These are phyloP conservation scores for Brassica rapa DNA, from an alignment of 345 rosid genomes.

Conservation along the genomic window DNA sequence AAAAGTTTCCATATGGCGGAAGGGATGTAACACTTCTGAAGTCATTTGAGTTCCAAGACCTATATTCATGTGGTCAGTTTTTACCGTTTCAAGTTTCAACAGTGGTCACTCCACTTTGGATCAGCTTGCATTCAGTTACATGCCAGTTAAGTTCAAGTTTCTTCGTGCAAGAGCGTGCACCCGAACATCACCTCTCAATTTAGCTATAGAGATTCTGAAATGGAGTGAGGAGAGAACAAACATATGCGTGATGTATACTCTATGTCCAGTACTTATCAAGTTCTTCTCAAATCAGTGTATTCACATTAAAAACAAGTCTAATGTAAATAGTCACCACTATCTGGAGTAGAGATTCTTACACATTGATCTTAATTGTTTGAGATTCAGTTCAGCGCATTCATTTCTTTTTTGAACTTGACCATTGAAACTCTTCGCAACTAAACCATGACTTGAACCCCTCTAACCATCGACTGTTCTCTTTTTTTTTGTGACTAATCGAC, in stretches of 20 bases:
- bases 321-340: too few relatives aligned
- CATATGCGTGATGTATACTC: neutral
- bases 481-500: too few relatives aligned
- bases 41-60: neutral
- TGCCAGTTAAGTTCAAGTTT: neutral
- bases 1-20: neutral
- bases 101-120: neutral
- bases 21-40: neutral
- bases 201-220: neutral
- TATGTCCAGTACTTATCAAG: too few relatives aligned
- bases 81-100: neutral
- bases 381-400: too few relatives aligned
- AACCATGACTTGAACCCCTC: too few relatives aligned
- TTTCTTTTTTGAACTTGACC: too few relatives aligned
- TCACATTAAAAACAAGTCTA: too few relatives aligned
- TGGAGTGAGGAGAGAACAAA: neutral
- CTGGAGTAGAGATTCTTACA: too few relatives aligned
- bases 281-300: too few relatives aligned
- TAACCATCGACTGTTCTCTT: too few relatives aligned
- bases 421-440: too few relatives aligned
- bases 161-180: neutral
- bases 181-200: neutral
- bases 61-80: neutral
- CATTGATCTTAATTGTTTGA: too few relatives aligned
- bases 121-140: neutral